Percentiles rank a stretch among this genome's conserved stretches.
phyloP scores from a whole-genome alignment of 176 grass and related monocot genomes.

The Urochloa ruziziensis region DNA sequence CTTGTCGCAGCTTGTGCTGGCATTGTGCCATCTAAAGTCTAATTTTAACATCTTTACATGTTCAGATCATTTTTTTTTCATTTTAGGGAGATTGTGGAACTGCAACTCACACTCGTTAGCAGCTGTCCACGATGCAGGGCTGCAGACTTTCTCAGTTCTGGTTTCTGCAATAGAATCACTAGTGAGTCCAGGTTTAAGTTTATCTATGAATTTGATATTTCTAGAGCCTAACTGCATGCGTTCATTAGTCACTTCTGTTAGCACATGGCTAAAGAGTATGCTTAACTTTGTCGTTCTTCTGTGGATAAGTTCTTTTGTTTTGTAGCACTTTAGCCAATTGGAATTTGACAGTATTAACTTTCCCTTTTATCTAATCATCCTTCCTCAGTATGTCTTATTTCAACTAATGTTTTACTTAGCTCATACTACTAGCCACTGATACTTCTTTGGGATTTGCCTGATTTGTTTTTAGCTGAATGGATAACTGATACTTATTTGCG shows the following conservation, averaged over 20 bases:
- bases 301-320: neutral
- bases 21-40: neutral
- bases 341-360: neutral
- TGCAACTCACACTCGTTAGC: neutral
- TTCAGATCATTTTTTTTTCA: neutral
- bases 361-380: neutral
- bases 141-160: neutral
- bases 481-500: neutral
- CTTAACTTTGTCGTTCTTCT: neutral
- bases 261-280: too few species aligned
- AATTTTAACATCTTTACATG: neutral
- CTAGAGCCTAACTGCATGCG: too few species aligned
- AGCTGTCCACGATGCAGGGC: neutral
- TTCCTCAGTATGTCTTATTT: neutral
- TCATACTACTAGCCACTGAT: neutral
- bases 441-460: neutral
- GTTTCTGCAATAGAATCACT: too few species aligned
- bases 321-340: neutral
- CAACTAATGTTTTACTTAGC: neutral
- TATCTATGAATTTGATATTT: too few species aligned
- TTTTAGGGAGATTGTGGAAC: neutral
- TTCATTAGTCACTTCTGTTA: too few species aligned
- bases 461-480: neutral
- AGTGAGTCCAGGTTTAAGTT: too few species aligned
- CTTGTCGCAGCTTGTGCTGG: conserved; percentile 21